These are phyloP conservation scores for Homolaphlyctis polyrhiza DNA, from an alignment of 371 early-diverging fungal genomes.

Conservation along the genomic window DNA sequence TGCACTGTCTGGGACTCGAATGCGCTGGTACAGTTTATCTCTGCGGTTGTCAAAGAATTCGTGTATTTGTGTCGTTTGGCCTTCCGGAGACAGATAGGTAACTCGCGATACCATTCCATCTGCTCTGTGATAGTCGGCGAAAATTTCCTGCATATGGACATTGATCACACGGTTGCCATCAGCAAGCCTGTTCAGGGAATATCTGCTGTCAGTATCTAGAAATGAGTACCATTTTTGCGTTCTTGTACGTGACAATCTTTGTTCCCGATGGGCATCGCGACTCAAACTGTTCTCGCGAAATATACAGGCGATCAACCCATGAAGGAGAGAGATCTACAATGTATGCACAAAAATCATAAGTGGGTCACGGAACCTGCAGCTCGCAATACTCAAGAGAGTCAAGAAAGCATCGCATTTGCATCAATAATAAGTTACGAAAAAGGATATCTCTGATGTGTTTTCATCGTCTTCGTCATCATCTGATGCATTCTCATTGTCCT, in stretches of 20 bases:
- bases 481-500: slow-evolving; percentile 41
- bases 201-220: background rate
- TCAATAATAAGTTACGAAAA: background rate
- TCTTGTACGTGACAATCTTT: slow-evolving; percentile 32
- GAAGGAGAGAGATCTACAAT: slow-evolving; percentile 43
- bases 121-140: slow-evolving; percentile 44
- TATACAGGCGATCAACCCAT: slow-evolving; percentile 39
- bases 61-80: slow-evolving; percentile 22
- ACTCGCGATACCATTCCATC: slow-evolving; percentile 48
- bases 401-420: background rate
- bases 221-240: slow-evolving; percentile 30
- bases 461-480: slow-evolving; percentile 37
- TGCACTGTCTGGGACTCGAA: slow-evolving; percentile 28
- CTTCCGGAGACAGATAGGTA: slow-evolving; percentile 27
- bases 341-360: slow-evolving; percentile 4
- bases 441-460: slow-evolving; percentile 8
- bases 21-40: slow-evolving; percentile 41
- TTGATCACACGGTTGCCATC: too few relatives aligned
- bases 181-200: too few relatives aligned
- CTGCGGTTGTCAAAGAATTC: slow-evolving; percentile 40
- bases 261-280: slow-evolving; percentile 38
- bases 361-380: too few relatives aligned
- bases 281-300: slow-evolving; percentile 43
- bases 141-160: slow-evolving; percentile 46
- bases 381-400: background rate